These are phyloP conservation scores for Nakazawaea pomicola DNA, from an alignment of 805 yeast species.

Conservation along the genomic window DNA sequence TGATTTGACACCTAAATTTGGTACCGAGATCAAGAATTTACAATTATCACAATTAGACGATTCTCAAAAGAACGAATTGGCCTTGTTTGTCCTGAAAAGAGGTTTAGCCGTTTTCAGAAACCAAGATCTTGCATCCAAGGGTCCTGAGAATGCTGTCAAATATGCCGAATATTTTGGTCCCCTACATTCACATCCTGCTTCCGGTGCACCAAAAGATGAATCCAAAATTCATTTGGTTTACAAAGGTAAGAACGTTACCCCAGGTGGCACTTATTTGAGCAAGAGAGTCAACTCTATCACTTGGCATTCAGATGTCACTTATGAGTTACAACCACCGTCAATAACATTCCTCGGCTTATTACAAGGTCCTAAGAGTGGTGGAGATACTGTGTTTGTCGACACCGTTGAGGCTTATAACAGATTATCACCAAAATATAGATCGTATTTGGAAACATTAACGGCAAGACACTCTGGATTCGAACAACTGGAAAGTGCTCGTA, in stretches of 20 bases:
- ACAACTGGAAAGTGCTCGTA: conserved; percentile 27
- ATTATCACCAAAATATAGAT: conserved; percentile 41
- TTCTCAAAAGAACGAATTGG: conserved; percentile 42
- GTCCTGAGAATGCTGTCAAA: conserved; percentile 37
- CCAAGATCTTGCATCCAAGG: conserved; percentile 35
- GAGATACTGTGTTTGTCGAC: conserved; percentile 41
- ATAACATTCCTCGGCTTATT: conserved; percentile 44
- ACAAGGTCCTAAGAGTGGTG: conserved; percentile 37
- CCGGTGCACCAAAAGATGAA: conserved; percentile 40
- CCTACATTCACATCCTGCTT: conserved; percentile 43
- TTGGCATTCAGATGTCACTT: conserved; percentile 53
- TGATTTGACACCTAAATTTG: conserved; percentile 38
- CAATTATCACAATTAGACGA: conserved; percentile 37
- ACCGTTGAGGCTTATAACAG: conserved; percentile 42
- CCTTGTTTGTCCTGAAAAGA: conserved; percentile 41
- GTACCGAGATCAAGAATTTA: conserved; percentile 34
- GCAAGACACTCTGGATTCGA: conserved; percentile 48
- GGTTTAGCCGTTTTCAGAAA: conserved; percentile 42
- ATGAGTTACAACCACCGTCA: conserved; percentile 63
- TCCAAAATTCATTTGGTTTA: conserved; percentile 39
- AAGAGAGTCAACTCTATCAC: conserved; percentile 30
- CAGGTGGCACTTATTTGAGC: conserved; percentile 27
- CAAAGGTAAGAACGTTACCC: conserved; percentile 29
- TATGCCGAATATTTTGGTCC: conserved; percentile 40
- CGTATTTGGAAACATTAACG: conserved; percentile 33